Evolutionary conservation across 1,284 basidiomycete species (phyloP).

Genomic region (Heterobasidion irregulare): DNA sequence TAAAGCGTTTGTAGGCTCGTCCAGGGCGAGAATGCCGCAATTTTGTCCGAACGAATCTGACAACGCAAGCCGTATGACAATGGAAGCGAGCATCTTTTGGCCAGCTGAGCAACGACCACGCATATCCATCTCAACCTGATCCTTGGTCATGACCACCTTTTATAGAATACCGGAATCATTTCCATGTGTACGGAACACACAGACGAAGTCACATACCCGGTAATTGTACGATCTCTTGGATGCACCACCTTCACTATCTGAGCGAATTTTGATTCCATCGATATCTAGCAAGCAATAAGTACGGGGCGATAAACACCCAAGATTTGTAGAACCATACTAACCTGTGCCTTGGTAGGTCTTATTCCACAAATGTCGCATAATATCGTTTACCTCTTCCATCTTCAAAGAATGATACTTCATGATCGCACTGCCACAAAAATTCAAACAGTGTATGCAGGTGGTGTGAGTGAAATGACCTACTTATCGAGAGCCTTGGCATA

Average conservation of each 20-base stretch:
- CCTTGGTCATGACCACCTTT: conserved; percentile 98
- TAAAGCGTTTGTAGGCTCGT: conserved; percentile 97
- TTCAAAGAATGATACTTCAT: conserved; percentile 98
- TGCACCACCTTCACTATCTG: conserved; percentile 84
- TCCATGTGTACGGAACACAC: conserved; percentile 16
- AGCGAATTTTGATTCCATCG: conserved; percentile 93
- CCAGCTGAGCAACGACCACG: conserved; percentile 96
- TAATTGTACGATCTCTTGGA: conserved; percentile 97
- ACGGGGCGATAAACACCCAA: not conserved
- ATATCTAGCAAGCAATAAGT: conserved; percentile 60
- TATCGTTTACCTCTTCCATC: conserved; percentile 99
- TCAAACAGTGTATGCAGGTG: not conserved
- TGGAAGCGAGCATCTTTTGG: conserved; percentile 98
- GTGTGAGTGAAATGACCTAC: conserved; percentile 34
- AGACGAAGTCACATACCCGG: conserved; percentile 63
- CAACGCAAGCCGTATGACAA: conserved; percentile 96
- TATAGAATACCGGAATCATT: conserved; percentile 13
- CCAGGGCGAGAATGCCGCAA: conserved; percentile 94
- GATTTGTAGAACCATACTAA: conserved; percentile 23
- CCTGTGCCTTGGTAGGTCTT: conserved; percentile 99
- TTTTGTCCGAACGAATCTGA: conserved; percentile 98
- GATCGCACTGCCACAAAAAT: conserved; percentile 62
- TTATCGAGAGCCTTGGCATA: conserved; percentile 94
- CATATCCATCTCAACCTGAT: conserved; percentile 99
- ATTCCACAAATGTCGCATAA: conserved; percentile 94